A percentile compares a stretch with the other conserved stretches of the same genome.
Evolutionary conservation across 2,329 filamentous ascomycete species (phyloP).

Genomic region (Hortaea werneckii): DNA sequence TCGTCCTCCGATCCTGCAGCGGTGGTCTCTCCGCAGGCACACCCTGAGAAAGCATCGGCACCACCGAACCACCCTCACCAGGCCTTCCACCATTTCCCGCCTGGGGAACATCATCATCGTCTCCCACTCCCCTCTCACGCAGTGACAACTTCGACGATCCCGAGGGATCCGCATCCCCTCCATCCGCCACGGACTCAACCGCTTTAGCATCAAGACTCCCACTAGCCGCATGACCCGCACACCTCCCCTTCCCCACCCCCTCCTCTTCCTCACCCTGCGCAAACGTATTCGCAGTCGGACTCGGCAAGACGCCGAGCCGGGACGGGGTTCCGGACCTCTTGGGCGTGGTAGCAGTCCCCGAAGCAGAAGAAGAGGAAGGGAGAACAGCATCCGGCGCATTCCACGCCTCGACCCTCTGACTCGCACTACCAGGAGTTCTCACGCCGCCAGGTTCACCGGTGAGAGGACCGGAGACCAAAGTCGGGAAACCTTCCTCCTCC

Average conservation of each 20-base stretch:
- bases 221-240: too few relatives aligned
- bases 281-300: constrained; percentile 12
- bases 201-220: too few relatives aligned
- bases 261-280: background rate
- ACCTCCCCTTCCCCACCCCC: too few relatives aligned
- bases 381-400: constrained; percentile 14
- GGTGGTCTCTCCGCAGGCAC: background rate
- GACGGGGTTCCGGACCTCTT: constrained; percentile 2
- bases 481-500: background rate
- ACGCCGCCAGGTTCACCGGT: background rate
- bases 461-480: background rate
- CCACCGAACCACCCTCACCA: too few relatives aligned
- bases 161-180: too few relatives aligned
- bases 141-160: too few relatives aligned
- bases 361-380: too few relatives aligned
- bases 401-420: constrained; percentile 13
- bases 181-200: too few relatives aligned
- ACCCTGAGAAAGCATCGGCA: too few relatives aligned
- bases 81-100: too few relatives aligned
- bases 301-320: constrained; percentile 21
- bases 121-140: too few relatives aligned
- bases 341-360: constrained; percentile 6
- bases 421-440: background rate
- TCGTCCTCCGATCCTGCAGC: constrained; percentile 13
- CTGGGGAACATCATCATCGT: too few relatives aligned